Base-by-base conservation (phyloP, 305 asterid species). In the Petunia hybrid region DNA sequence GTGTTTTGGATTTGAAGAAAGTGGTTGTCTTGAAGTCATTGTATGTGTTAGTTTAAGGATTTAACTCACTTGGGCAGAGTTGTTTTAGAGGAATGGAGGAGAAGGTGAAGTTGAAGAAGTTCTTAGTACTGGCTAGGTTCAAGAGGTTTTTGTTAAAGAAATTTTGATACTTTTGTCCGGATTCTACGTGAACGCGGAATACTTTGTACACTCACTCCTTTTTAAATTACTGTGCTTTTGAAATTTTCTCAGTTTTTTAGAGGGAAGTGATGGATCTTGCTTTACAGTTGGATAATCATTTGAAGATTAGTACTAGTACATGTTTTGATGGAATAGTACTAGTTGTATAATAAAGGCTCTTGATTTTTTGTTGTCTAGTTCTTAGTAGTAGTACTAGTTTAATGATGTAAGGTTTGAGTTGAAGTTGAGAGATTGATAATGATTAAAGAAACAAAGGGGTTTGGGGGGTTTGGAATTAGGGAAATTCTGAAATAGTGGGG, bases 21-120 rank as follows among this genome's bases (percentile, higher is more conserved):
- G 82, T 76, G 89, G 91, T 80, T 88, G 94, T 69, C 93, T 88
- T 80, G 98, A 90, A 85, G 87, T 83, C 98, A 93, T 95, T 83
- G 46, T 86, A 82, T 10, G 65, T 74, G 35, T 83, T 68, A 55
- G 76, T 5, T 57, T 77, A 81, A 68, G 82, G 60, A 46, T 5
- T 45, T 35, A 16, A 36, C 36, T 48, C 42, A 40, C 60, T 66
- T 39, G 55, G 35, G 45, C 35, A 42, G 74, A 78, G 62, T 45
- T 46, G 14, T 22, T 60, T 57, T 40, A 41, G 14, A 82, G 76
- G 12, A 83, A 76, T 80, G 78, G 41, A 22, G 85, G 38, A 75
- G 85, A 68, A 68, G 61, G 8, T 10, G 57, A 51, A n/a, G n/a
- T n/a, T n/a, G 75, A 77, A 66, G 74, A 14, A 35, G 57, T 73